These are phyloP conservation scores for Setaria viridis DNA, from an alignment of 202 grass and related monocot genomes.

Conservation along the genomic window DNA sequence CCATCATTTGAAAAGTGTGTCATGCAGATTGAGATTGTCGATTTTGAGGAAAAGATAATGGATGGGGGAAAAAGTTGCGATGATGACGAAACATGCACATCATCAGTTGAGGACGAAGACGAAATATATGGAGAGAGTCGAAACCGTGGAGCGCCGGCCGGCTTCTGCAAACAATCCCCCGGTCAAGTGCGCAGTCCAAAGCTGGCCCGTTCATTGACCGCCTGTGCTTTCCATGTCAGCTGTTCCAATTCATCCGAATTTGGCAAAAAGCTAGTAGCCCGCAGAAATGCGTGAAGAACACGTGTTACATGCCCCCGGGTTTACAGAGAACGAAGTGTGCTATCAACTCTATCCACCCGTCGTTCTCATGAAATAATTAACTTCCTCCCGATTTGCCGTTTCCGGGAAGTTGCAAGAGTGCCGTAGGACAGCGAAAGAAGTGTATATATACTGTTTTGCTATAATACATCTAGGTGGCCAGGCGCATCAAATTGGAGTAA, in stretches of 20 bases:
- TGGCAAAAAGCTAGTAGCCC: neutral
- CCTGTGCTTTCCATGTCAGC: neutral
- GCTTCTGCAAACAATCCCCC: neutral
- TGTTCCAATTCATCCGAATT: neutral
- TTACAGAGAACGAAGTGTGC: neutral
- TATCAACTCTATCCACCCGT: neutral
- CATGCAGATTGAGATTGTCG: neutral
- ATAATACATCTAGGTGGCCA: too few relatives aligned
- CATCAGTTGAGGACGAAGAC: too few relatives aligned
- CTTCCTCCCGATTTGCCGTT: neutral
- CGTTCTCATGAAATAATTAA: neutral
- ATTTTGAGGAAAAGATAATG: neutral
- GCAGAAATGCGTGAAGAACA: neutral
- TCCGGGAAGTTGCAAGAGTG: constrained; percentile 13
- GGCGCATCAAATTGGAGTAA: too few relatives aligned
- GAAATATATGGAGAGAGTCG: neutral
- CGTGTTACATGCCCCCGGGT: neutral
- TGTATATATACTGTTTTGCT: neutral
- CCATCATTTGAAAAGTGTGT: too few relatives aligned
- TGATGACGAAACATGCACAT: too few relatives aligned
- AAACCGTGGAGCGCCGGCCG: constrained; percentile 4
- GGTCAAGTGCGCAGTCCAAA: constrained; percentile 3
- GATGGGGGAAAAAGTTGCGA: too few relatives aligned
- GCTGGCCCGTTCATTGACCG: neutral
- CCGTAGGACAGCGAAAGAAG: constrained; percentile 11